A percentile compares a stretch with the other conserved stretches of the same genome.
phyloP scores from a whole-genome alignment of 2,329 filamentous ascomycete genomes.

The Colletotrichum godetiae region DNA sequence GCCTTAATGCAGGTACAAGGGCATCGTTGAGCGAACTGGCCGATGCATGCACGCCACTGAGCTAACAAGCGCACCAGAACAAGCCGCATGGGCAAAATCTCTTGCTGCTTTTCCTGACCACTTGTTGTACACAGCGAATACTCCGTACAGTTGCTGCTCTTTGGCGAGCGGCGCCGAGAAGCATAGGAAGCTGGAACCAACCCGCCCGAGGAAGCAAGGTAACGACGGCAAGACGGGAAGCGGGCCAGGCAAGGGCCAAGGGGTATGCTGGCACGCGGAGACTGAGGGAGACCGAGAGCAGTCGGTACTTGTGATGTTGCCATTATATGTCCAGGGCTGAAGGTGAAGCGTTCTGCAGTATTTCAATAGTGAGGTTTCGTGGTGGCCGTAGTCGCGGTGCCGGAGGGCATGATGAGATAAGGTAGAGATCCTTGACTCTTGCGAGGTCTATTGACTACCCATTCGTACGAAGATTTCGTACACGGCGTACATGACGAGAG shows the following conservation, averaged over 20 bases:
- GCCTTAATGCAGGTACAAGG: conserved; percentile 35
- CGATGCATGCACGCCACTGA: conserved; percentile 31
- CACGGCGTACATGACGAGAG: not conserved
- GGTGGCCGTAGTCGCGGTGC: not conserved
- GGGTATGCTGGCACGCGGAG: not conserved
- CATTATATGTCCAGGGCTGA: conserved; percentile 19
- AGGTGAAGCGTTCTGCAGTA: conserved; percentile 13
- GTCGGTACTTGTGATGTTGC: not conserved
- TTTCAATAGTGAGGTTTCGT: conserved; percentile 31
- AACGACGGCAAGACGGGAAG: conserved; percentile 8
- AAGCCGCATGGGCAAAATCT: conserved; percentile 27
- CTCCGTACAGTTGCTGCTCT: not conserved
- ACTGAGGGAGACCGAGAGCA: not conserved
- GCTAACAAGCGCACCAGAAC: conserved; percentile 8
- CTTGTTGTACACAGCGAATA: not conserved
- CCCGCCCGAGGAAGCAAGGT: conserved; percentile 12
- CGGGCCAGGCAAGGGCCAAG: conserved; percentile 13
- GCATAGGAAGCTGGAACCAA: conserved; percentile 6
- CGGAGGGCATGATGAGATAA: not conserved
- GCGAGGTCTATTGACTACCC: too few relatives aligned
- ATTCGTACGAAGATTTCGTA: too few relatives aligned
- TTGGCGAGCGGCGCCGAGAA: not conserved
- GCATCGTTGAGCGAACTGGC: conserved; percentile 19
- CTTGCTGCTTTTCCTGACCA: conserved; percentile 30
- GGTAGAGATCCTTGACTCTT: not conserved